phyloP scores from a whole-genome alignment of 331 rosid species.

The Prunus yedoensis region DNA sequence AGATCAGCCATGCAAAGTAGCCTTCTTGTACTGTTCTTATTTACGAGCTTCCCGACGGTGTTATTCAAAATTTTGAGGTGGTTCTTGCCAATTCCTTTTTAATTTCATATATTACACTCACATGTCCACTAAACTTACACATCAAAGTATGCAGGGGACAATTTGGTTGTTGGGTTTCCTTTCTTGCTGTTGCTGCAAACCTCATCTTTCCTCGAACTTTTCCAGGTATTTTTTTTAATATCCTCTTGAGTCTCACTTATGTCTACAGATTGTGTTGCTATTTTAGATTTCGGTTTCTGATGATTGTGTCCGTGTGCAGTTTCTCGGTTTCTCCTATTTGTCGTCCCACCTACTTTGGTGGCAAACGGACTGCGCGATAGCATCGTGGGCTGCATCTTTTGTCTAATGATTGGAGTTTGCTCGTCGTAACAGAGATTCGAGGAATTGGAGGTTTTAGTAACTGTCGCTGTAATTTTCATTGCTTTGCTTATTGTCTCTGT shows the following conservation, averaged over 20 bases:
- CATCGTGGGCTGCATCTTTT: slow-evolving; percentile 35
- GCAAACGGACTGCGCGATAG: slow-evolving; percentile 38
- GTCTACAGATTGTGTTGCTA: background rate
- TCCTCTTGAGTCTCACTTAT: background rate
- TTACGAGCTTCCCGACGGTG: slow-evolving; percentile 44
- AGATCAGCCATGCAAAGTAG: slow-evolving; percentile 39
- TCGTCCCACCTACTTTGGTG: slow-evolving; percentile 38
- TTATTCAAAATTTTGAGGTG: slow-evolving; percentile 46
- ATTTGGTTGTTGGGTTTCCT: slow-evolving; percentile 50
- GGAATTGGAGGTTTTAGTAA: slow-evolving; percentile 20
- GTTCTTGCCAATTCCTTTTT: background rate
- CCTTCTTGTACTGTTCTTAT: slow-evolving; percentile 38
- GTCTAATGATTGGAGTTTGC: slow-evolving; percentile 32
- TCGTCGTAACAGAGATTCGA: slow-evolving; percentile 25
- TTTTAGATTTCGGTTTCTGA: background rate
- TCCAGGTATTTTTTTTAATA: slow-evolving; percentile 31
- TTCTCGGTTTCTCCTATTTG: slow-evolving; percentile 45
- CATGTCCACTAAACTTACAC: background rate
- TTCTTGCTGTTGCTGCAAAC: slow-evolving; percentile 37
- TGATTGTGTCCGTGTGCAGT: slow-evolving; percentile 29
- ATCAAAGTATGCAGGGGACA: slow-evolving; percentile 40
- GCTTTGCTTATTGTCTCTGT: slow-evolving; percentile 29
- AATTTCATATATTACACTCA: background rate
- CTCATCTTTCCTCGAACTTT: slow-evolving; percentile 36
- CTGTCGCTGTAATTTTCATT: slow-evolving; percentile 18